phyloP scores from a whole-genome alignment of 2,329 filamentous ascomycete species.

The Verticillium nubilum region DNA sequence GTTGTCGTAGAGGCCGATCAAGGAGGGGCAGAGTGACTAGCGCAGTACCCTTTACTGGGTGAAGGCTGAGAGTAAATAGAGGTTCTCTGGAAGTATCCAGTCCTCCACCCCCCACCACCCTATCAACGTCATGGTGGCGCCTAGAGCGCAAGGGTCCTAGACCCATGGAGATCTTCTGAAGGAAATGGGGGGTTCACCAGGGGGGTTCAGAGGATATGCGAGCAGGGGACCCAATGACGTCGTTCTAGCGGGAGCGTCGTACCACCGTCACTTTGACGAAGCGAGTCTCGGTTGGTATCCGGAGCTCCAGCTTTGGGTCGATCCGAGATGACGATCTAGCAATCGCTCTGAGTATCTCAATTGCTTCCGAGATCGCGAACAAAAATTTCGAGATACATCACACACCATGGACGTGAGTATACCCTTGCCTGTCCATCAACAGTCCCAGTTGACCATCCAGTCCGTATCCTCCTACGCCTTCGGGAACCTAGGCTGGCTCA shows the following conservation, averaged over 20 bases:
- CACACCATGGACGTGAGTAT: not conserved
- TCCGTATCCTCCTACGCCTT: slow-evolving; percentile 45
- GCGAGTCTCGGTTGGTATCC: not conserved
- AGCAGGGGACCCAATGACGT: not conserved
- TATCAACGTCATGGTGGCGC: not conserved
- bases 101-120: not conserved
- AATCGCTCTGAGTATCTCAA: no score
- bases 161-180: no score
- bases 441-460: slow-evolving; percentile 20
- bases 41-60: not conserved
- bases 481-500: slow-evolving; percentile 46
- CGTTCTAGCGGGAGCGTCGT: not conserved
- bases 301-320: not conserved
- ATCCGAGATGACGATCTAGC: not conserved
- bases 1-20: not conserved
- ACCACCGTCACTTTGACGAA: not conserved
- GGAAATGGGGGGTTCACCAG: no score
- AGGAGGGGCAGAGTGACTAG: not conserved
- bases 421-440: not conserved
- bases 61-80: not conserved
- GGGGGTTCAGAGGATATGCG: not conserved
- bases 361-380: no score
- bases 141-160: no score
- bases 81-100: not conserved
- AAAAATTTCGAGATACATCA: not conserved